Base-by-base conservation (phyloP, 2,329 filamentous ascomycete species). In the Endoconidiophora polonica region DNA sequence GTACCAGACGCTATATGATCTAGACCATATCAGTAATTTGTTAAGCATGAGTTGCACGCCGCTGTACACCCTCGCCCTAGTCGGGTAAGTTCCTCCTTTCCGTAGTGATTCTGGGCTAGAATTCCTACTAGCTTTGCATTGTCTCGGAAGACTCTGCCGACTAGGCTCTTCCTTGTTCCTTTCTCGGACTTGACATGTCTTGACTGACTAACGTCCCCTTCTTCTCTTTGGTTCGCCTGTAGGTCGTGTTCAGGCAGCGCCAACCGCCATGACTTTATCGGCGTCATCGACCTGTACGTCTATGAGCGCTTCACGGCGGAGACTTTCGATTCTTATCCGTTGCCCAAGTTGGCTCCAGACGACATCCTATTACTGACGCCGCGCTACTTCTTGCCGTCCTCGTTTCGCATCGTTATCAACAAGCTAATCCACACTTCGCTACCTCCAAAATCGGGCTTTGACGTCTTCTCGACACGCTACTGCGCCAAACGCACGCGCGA, bases 371-470 rank as follows among this genome's bases (percentile, higher is more conserved):
- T 50, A 9, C 20, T 50, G 3, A 42, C 43, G 3, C 41, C 37
- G 9, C 49, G 43, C 23, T 50, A 50, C 23, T 12, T 24, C n/a
- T 36, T 41, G 9, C 23, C 43, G 10, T 50, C 48, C 12, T 50
- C 49, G n/a, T 39, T 50, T 22, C 49, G 43, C 10, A 46, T 50
- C 24, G 37, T 46, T 10, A 41, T 50, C 38, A 50, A 50, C 14
- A 50, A 50, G 36, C 26, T 50, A 16, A 9, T 50, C 6, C 29
- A 24, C 14, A 36, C 44, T 4, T 37, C 44, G 7, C 36, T 36
- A 14, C 49, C 43, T 5, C 49, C 48, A 18, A n/a, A n/a, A 16
- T 50, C 48, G 7, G 43, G 33, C 14, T 50, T 40, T 20, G 48
- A 50, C 22, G 36, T 22, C 37, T 26, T 50, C 22, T 39, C 41